Base-by-base conservation (phyloP, 2,329 filamentous ascomycete species). In the Xylaria sp. region DNA sequence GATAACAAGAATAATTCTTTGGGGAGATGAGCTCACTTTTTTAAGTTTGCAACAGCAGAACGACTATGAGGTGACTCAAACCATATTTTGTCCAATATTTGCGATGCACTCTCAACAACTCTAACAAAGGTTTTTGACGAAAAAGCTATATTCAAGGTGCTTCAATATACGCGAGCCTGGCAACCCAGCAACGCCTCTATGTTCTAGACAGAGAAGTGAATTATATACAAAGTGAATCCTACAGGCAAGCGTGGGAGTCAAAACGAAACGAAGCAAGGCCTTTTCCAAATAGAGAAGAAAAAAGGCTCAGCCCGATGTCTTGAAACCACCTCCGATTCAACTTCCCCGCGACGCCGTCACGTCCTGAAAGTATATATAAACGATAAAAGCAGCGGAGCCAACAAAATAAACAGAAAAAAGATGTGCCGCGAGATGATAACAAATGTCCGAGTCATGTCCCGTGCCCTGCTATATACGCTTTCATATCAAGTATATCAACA, bases 151-250 rank as follows among this genome's bases (percentile, higher is more conserved):
- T 59, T 58, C 55, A 54, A 54, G 41, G 54, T 43, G 29, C 43
- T 51, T 51, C 19, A 33, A 31, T 25, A 29, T 33, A 53, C 27
- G 40, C 31, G 44, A 49, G 43, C 29, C 55, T 35, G 40, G 31
- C 9, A 44, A 58, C 35, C 55, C 31, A 44, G 38, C 37, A 43
- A 59, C 60, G 54, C 60, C 55, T 62, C 60, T 62, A 62, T 62
- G 54, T 54, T 58, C 60, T 62, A 58, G 54, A 51, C 54, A 62
- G 46, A 58, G 44, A 58, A 44, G n/a, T 29, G n/a, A 59, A 41
- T 49, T 62, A 59, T 62, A 59, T 62, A 59, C 44, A 54, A 44
- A 52, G 33, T 4, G 23, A 44, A 38, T 58, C 37, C 17, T 48
- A 53, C 21, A 57, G 33, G 56, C 19, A 48, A 47, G 19, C 11